Evolutionary conservation across 2,329 filamentous ascomycete species (phyloP).

Genomic region (Fusarium hainanense): DNA sequence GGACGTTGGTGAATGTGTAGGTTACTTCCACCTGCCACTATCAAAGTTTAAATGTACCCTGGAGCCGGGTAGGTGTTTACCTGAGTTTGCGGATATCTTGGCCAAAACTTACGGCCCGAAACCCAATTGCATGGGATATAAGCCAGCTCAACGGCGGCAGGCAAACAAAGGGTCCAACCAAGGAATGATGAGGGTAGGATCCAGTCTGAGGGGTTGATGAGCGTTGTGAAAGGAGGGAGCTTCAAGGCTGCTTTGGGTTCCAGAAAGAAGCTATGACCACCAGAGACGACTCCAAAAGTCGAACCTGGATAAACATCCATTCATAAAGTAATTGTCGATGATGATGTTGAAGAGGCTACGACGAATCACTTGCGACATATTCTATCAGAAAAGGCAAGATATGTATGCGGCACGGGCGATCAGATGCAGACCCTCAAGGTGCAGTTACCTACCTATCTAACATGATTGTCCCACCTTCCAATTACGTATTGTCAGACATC

Average conservation of each 20-base stretch:
- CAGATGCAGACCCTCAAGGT: background rate
- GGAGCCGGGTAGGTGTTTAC: background rate
- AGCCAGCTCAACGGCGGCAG: background rate
- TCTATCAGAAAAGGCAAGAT: too few relatives aligned
- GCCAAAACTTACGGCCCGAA: background rate
- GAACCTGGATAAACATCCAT: too few relatives aligned
- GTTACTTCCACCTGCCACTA: background rate
- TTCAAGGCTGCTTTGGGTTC: background rate
- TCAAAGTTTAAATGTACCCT: background rate
- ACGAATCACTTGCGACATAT: background rate
- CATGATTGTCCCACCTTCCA: conserved; percentile 28
- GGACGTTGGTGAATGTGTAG: background rate
- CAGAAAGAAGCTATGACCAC: background rate
- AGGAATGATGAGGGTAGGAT: too few relatives aligned
- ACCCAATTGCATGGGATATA: background rate
- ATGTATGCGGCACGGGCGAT: background rate
- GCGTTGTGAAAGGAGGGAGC: too few relatives aligned
- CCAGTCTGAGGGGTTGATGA: too few relatives aligned
- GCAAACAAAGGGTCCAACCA: background rate
- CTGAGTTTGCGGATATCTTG: background rate
- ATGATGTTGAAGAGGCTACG: background rate
- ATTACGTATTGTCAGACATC: conserved; percentile 15
- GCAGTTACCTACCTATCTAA: background rate
- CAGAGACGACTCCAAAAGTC: background rate
- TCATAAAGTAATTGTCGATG: background rate